A percentile compares a stretch with the other conserved stretches of the same genome.
These are phyloP conservation scores for Cicer bijugum DNA, from an alignment of 306 rosid genomes.

Conservation along the genomic window DNA sequence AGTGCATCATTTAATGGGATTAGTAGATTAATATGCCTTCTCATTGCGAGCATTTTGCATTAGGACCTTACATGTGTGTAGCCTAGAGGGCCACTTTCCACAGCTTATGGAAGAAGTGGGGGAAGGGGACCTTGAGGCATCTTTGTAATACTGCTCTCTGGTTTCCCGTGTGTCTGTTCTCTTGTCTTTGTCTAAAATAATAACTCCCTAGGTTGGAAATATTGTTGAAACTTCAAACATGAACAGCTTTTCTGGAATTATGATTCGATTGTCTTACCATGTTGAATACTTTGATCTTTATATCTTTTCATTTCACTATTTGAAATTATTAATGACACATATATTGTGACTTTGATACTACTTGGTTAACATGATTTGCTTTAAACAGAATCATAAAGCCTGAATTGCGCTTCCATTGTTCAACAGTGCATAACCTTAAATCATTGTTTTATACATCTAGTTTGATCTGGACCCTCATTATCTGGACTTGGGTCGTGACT, in stretches of 20 bases:
- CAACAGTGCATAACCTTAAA: not conserved
- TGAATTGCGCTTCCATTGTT: not conserved
- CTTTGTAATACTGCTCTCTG: slow-evolving; percentile 11
- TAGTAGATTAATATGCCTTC: not conserved
- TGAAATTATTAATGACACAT: slow-evolving; percentile 19
- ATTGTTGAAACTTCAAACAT: not conserved
- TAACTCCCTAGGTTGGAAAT: slow-evolving; percentile 8
- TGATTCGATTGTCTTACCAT: slow-evolving; percentile 21
- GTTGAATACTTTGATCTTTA: slow-evolving; percentile 3
- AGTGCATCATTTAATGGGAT: slow-evolving; percentile 2
- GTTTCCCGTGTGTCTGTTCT: not conserved
- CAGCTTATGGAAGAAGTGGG: slow-evolving; percentile 1
- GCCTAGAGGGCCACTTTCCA: slow-evolving; percentile 3
- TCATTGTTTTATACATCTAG: slow-evolving; percentile 22
- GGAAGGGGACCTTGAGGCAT: not conserved
- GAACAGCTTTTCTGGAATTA: slow-evolving; percentile 10
- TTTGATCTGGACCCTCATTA: not conserved
- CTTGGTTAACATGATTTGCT: not conserved
- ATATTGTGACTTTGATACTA: not conserved
- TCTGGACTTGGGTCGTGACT: not conserved
- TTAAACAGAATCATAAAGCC: slow-evolving; percentile 21
- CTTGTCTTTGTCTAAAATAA: not conserved
- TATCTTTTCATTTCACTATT: slow-evolving; percentile 30
- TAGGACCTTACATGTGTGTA: not conserved
- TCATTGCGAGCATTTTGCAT: slow-evolving; percentile 18